These are phyloP conservation scores for Hyaloscypha bicolor DNA, from an alignment of 495 filamentous ascomycete species.

Conservation along the genomic window DNA sequence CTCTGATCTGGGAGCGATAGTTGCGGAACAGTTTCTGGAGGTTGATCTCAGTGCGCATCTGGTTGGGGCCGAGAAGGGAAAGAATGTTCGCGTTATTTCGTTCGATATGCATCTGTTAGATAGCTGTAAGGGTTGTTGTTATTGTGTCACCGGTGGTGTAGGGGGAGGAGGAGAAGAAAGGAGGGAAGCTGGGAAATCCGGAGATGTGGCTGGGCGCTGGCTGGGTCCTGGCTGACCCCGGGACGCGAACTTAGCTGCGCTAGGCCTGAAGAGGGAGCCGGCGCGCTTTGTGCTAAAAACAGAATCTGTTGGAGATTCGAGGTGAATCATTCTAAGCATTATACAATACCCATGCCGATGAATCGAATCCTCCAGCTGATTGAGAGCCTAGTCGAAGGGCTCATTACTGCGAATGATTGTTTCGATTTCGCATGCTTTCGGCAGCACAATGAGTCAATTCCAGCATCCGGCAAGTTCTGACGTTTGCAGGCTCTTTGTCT, in stretches of 20 bases:
- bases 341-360: too few relatives aligned
- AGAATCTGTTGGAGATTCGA: background rate
- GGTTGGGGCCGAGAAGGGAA: constrained; percentile 21
- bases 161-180: constrained; percentile 8
- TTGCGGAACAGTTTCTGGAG: constrained; percentile 33
- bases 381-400: background rate
- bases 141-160: constrained; percentile 28
- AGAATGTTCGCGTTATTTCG: constrained; percentile 12
- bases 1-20: constrained; percentile 32
- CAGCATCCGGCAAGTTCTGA: background rate
- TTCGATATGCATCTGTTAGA: constrained; percentile 36
- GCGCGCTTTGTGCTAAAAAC: background rate
- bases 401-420: background rate
- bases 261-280: background rate
- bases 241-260: background rate
- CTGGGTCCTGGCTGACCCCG: background rate
- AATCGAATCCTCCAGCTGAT: background rate
- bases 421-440: background rate
- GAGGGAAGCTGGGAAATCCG: background rate
- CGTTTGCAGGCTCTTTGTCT: too few relatives aligned
- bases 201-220: constrained; percentile 1
- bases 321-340: background rate
- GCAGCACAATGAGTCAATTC: background rate
- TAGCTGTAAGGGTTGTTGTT: constrained; percentile 4
- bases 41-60: constrained; percentile 33